phyloP scores from a whole-genome alignment of 495 filamentous ascomycete genomes.

The Podospora comata region DNA sequence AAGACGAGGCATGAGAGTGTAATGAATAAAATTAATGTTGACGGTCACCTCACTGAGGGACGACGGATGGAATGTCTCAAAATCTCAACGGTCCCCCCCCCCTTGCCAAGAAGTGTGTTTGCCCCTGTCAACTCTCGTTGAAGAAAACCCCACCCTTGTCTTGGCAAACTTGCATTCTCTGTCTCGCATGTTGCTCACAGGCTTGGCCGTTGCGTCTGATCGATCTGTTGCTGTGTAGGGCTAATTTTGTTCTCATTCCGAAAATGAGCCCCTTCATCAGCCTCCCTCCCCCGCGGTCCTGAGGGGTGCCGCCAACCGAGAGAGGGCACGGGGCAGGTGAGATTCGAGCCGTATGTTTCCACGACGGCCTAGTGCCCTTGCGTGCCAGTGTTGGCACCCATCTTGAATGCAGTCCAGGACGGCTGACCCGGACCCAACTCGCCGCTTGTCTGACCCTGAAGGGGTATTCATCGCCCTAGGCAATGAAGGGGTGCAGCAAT shows the following conservation, averaged over 20 bases:
- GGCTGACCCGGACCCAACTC: not conserved
- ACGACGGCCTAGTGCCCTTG: constrained; percentile 35
- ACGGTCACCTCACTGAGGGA: not conserved
- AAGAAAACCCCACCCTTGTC: constrained; percentile 18
- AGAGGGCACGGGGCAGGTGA: constrained; percentile 14
- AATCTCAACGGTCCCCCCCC: constrained; percentile 11
- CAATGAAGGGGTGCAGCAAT: constrained; percentile 18
- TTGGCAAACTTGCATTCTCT: constrained; percentile 19
- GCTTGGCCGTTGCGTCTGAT: constrained; percentile 19
- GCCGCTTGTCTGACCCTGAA: constrained; percentile 11
- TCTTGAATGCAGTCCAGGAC: constrained; percentile 10
- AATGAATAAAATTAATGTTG: constrained; percentile 23
- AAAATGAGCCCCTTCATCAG: constrained; percentile 14
- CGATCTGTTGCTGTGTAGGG: constrained; percentile 18
- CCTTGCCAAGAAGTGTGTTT: constrained; percentile 6
- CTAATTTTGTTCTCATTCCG: constrained; percentile 32
- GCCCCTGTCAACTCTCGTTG: constrained; percentile 12
- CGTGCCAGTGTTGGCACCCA: constrained; percentile 38
- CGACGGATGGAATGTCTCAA: constrained; percentile 9
- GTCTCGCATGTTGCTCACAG: constrained; percentile 9
- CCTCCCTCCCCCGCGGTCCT: constrained; percentile 8
- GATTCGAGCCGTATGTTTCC: constrained; percentile 6
- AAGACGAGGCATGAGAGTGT: constrained; percentile 47
- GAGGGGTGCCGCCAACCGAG: constrained; percentile 15
- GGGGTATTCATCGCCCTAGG: constrained; percentile 18